Evolutionary conservation across 768 basidiomycete genomes (phyloP), one percentile per base, ranked within the genome.

Genomic region (Rhodosporidiobolus odoratus): DNA sequence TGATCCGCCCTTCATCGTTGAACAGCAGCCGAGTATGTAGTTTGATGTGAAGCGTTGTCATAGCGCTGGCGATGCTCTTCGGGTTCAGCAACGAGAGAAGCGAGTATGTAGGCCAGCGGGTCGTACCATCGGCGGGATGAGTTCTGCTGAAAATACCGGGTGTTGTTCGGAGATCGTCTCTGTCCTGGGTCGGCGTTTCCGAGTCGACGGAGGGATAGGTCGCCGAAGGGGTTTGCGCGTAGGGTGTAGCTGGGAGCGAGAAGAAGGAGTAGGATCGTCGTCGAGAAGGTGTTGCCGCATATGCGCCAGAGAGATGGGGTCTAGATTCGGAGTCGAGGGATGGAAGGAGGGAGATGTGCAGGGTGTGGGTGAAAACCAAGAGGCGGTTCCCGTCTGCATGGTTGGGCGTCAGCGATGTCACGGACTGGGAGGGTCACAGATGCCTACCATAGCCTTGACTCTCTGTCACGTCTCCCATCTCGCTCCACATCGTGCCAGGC

Each of bases 291-390:
- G 67, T 40, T 13, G 63, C 48, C 9, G 40, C 12, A 27, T 64
- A 6, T 2, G 47, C 38, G 19, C 62, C 47, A 80, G 79, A 89
- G 87, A 77, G 89, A 82, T 68, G 86, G 3, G 53, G 53, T 6
- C 45, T 57, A 21, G 37, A 25, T 23, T 71, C 70, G 1, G 68
- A 45, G 32, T 62, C 65, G 57, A 69, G 68, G 15, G 50, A 87
- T 2, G 91, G 90, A 59, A 91, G 83, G 69, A 91, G 80, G 62
- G 90, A 82, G 48, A 91, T 81, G 78, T 92, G 86, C 66, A 91
- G 83, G 1, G 88, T 90, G 78, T 91, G 90, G 77, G 90, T 88
- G 56, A 91, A 86, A 34, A 90, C 87, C 50, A 85, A 84, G 79
- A 85, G 87, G 65, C 85, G 84, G 76, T 88, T 86, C 27, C 89